Evolutionary conservation across 148 eudicot species (phyloP).

Genomic region (Pouteria glomerata): DNA sequence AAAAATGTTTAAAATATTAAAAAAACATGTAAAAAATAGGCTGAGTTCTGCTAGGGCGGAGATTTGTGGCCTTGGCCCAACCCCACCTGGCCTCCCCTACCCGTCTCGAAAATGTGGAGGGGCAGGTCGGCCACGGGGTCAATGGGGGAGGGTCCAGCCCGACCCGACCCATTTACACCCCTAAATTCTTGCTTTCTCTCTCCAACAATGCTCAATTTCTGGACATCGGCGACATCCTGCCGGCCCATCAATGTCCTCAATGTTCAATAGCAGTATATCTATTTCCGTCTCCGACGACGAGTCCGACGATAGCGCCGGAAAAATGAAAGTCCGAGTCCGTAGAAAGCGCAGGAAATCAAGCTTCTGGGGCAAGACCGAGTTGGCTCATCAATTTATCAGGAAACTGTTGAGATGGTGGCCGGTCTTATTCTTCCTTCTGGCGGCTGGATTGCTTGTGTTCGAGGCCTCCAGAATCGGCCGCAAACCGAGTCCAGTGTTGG

Average conservation of each 20-base stretch:
- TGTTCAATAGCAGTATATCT: conserved; percentile 38
- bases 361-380: conserved; percentile 20
- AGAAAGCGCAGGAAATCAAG: conserved; percentile 47
- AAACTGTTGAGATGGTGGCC: conserved; percentile 60
- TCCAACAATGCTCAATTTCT: neutral
- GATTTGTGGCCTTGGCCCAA: too few relatives aligned
- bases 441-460: conserved; percentile 43
- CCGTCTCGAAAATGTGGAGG: too few relatives aligned
- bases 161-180: too few relatives aligned
- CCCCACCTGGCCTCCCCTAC: too few relatives aligned
- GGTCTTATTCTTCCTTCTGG: conserved; percentile 44
- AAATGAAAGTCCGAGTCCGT: conserved; percentile 29
- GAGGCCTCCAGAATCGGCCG: conserved; percentile 52
- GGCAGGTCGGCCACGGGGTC: too few relatives aligned
- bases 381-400: conserved; percentile 18
- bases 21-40: too few relatives aligned
- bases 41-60: too few relatives aligned
- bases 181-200: neutral
- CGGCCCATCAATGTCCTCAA: neutral
- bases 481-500: conserved; percentile 11
- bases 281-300: conserved; percentile 56
- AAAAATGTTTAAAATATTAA: too few relatives aligned
- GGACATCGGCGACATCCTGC: neutral
- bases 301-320: conserved; percentile 36
- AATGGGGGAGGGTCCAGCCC: too few relatives aligned